A percentile compares a stretch with the other conserved stretches of the same genome.
phyloP scores from a whole-genome alignment of 306 rosid species.

The Hippophae rhamnoides region DNA sequence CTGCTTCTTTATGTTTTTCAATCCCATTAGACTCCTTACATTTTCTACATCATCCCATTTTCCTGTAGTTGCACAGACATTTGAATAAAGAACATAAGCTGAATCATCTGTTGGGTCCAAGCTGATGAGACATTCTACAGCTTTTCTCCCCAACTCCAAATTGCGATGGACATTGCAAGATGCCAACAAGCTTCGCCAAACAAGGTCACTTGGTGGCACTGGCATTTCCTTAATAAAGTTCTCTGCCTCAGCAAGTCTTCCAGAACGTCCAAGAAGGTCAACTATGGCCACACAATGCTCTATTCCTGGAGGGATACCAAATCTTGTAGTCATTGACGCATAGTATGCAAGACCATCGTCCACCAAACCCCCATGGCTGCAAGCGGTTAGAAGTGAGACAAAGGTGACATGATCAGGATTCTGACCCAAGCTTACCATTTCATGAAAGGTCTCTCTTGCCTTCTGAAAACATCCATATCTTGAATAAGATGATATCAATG shows the following conservation, averaged over 20 bases:
- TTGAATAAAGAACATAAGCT: conserved; percentile 82
- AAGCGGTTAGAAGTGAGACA: conserved; percentile 84
- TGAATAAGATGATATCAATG: conserved; percentile 71
- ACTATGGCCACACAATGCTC: conserved; percentile 85
- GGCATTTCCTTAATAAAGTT: conserved; percentile 52
- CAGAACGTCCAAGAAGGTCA: conserved; percentile 93
- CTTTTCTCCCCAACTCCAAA: conserved; percentile 62
- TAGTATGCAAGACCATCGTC: conserved; percentile 81
- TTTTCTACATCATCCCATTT: conserved; percentile 81
- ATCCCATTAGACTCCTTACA: conserved; percentile 61
- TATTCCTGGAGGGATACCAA: conserved; percentile 45
- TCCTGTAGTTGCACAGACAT: conserved; percentile 63
- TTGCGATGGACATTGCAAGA: conserved; percentile 75
- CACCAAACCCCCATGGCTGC: conserved; percentile 85
- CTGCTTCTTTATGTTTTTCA: conserved; percentile 53
- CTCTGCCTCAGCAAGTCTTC: conserved; percentile 79
- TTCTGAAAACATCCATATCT: conserved; percentile 62
- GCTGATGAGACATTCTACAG: conserved; percentile 57
- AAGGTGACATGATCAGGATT: conserved; percentile 86
- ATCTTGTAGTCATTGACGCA: conserved; percentile 50
- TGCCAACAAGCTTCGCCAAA: conserved; percentile 83
- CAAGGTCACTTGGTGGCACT: conserved; percentile 55
- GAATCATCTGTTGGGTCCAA: conserved; percentile 72
- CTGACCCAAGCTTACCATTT: conserved; percentile 55
- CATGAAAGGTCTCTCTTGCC: conserved; percentile 64